Evolutionary conservation across 345 rosid genomes (phyloP).

Genomic region (Gossypium herbaceum): DNA sequence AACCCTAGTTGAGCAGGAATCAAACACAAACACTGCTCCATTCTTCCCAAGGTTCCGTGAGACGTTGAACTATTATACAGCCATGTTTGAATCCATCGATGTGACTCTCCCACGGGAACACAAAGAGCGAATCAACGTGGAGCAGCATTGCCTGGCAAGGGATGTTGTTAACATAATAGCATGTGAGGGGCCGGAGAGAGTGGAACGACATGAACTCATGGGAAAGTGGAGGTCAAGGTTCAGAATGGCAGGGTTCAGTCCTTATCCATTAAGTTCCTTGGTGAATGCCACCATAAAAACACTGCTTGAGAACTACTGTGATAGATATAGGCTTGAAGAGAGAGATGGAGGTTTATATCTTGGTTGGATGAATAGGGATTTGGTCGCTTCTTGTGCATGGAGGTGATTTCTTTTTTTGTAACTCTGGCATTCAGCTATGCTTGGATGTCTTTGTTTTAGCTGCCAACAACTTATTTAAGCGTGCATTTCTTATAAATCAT

Average conservation of each 20-base stretch:
- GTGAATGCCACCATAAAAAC: slow-evolving; percentile 66
- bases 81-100: slow-evolving; percentile 91
- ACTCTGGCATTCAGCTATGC: not conserved
- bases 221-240: slow-evolving; percentile 80
- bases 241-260: slow-evolving; percentile 79
- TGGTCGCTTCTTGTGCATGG: slow-evolving; percentile 94
- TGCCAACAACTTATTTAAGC: not conserved
- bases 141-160: slow-evolving; percentile 90
- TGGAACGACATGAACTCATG: slow-evolving; percentile 73
- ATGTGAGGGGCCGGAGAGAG: slow-evolving; percentile 85
- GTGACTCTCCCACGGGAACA: slow-evolving; percentile 62
- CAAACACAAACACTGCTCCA: slow-evolving; percentile 82
- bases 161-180: slow-evolving; percentile 87
- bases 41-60: slow-evolving; percentile 77
- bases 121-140: slow-evolving; percentile 75
- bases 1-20: slow-evolving; percentile 89
- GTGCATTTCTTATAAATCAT: not conserved
- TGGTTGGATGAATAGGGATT: slow-evolving; percentile 82
- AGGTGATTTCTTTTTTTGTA: slow-evolving; percentile 29
- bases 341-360: slow-evolving; percentile 72
- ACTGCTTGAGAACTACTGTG: slow-evolving; percentile 55
- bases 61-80: slow-evolving; percentile 65
- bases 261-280: slow-evolving; percentile 71
- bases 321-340: slow-evolving; percentile 67
- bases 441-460: not conserved